Conservation (phyloP, 257 asterid species). For the Coffea canephora region DNA sequence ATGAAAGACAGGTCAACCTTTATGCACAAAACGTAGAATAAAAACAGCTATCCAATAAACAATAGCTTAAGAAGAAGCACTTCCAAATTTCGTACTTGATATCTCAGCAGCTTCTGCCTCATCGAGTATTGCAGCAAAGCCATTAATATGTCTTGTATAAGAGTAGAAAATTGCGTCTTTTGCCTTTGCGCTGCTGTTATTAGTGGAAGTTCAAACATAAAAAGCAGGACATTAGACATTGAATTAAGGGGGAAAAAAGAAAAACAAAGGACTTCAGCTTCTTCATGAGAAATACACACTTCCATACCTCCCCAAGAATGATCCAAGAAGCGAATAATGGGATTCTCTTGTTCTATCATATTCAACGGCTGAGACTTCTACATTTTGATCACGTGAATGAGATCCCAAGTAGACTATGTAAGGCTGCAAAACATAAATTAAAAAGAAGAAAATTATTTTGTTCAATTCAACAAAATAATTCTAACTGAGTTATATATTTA, state of each 20-base stretch:
- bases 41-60: not conserved
- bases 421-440: not conserved
- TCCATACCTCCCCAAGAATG: constrained; percentile 71
- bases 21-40: not conserved
- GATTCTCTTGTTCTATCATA: constrained; percentile 57
- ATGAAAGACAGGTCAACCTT: not conserved
- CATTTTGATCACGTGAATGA: too few relatives aligned
- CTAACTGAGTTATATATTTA: not conserved
- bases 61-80: not conserved
- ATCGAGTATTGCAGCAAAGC: constrained; percentile 86
- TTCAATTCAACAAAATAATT: too few relatives aligned
- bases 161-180: constrained; percentile 79
- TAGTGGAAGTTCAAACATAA: constrained; percentile 6
- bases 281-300: not conserved
- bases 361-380: constrained; percentile 42
- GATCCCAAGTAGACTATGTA: too few relatives aligned
- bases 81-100: constrained; percentile 46
- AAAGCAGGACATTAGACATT: not conserved
- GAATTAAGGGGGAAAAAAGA: not conserved
- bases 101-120: constrained; percentile 58
- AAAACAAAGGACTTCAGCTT: not conserved
- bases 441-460: not conserved
- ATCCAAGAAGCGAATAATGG: constrained; percentile 74
- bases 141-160: constrained; percentile 82
- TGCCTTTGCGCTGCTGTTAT: constrained; percentile 59